Evolutionary conservation across 1,284 basidiomycete species (phyloP), one percentile per base, ranked within the genome.

Genomic region (Singerocomus rubriflavus): DNA sequence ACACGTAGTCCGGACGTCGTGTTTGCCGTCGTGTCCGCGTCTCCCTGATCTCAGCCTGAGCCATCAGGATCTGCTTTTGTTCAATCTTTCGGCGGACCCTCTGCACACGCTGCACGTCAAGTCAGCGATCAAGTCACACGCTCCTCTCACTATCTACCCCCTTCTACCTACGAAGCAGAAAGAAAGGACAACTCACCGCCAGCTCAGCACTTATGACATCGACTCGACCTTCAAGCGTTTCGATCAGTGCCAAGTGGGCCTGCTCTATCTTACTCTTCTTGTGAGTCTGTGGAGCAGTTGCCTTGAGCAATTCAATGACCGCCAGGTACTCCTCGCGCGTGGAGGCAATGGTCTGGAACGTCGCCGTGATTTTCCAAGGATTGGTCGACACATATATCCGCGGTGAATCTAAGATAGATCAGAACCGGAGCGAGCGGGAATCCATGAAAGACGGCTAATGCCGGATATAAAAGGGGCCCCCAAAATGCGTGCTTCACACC

Each of bases 301-400:
- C 70, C 64, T 83, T 85, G 52, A 91, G 65, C 47, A 73, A 72
- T 56, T 84, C 82, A 53, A 90, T 74, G 42, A 80, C 66, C 14
- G 71, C 73, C 27, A 82, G 54, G 61, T 89, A 91, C 62, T 91
- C 86, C 46, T 84, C 83, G 37, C 78, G 77, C 16, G 84, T 84
- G 5, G 84, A 84, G 6, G 85, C 79, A 45, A 85, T 69, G 14
- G 82, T 76, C 57, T 83, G 76, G 63, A 91, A 88, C 26, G 82
- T 82, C 27, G 86, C 81, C 14, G 84, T 81, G 33, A 84, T 82
- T 72, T 90, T 91, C 89, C 88, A 91, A 30, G 88, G 88, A 65
- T 91, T 91, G 10, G 85, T 88, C 29, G 89, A 91, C 32, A 79
- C 70, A 62, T 88, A 91, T 50, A 91, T 71, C 54, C 88, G 80